Evolutionary conservation across 208 protist species (phyloP).

Genomic region (Crithidia mellificae): DNA sequence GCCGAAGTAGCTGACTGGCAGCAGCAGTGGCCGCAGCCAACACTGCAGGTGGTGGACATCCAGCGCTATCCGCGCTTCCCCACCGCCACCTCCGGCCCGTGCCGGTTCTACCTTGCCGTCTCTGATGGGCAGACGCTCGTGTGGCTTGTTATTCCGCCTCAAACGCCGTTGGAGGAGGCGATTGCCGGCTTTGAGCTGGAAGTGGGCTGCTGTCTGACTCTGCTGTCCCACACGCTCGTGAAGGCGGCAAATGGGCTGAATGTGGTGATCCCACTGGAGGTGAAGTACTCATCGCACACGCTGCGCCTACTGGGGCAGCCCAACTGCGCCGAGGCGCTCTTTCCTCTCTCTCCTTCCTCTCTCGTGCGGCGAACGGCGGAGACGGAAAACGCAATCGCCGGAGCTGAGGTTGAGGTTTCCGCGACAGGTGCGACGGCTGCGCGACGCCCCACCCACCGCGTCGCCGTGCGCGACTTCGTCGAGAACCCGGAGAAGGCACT

Average conservation of each 20-base stretch:
- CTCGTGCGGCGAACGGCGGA: constrained; percentile 29
- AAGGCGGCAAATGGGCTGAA: constrained; percentile 67
- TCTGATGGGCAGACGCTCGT: constrained; percentile 60
- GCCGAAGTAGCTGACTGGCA: constrained; percentile 24
- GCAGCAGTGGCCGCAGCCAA: constrained; percentile 40
- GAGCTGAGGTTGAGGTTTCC: not conserved
- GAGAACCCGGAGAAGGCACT: constrained; percentile 36
- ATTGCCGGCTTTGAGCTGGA: constrained; percentile 71
- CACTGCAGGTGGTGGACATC: constrained; percentile 82
- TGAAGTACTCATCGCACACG: constrained; percentile 40
- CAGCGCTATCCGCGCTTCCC: constrained; percentile 56
- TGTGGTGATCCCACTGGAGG: constrained; percentile 57
- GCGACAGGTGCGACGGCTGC: not conserved
- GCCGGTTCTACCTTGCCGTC: constrained; percentile 78
- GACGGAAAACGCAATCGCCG: not conserved
- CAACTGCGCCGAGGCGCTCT: constrained; percentile 27
- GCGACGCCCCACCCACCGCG: constrained; percentile 3
- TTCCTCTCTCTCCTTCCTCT: constrained; percentile 48
- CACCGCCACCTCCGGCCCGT: constrained; percentile 8
- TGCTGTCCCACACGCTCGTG: constrained; percentile 55
- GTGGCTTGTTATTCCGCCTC: constrained; percentile 65
- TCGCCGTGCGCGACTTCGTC: constrained; percentile 49
- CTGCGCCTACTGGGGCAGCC: constrained; percentile 67
- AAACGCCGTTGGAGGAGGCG: constrained; percentile 50
- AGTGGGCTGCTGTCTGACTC: constrained; percentile 63